Conservation (phyloP, 495 filamentous ascomycete species). For the Friedmanniomyces simplex region DNA sequence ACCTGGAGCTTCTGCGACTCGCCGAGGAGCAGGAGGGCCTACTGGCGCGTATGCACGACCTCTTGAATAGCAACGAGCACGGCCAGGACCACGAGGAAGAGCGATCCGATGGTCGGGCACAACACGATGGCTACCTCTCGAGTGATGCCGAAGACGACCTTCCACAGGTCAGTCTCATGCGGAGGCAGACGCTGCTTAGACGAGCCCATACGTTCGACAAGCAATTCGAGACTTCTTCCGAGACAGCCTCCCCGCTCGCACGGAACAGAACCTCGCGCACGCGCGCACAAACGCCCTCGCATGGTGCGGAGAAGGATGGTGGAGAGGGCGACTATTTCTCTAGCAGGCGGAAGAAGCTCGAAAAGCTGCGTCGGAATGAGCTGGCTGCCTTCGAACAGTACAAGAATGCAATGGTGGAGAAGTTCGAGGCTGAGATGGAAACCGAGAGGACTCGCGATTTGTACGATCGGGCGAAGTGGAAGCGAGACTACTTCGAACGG, state of each 20-base stretch:
- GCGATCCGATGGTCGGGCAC: not conserved
- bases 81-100: not conserved
- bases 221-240: not conserved
- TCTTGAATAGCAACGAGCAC: not conserved
- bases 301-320: not conserved
- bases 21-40: conserved; percentile 11
- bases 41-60: conserved; percentile 5
- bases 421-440: conserved; percentile 17
- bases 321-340: conserved; percentile 8
- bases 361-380: conserved; percentile 16
- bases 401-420: conserved; percentile 13
- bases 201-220: not conserved
- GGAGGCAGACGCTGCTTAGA: conserved; percentile 5
- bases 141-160: conserved; percentile 21
- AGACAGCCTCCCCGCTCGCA: not conserved
- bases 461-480: conserved; percentile 15
- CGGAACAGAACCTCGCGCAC: not conserved
- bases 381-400: conserved; percentile 12
- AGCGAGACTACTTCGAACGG: conserved; percentile 16
- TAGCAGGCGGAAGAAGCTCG: conserved; percentile 11
- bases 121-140: conserved; percentile 12
- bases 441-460: conserved; percentile 4
- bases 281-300: not conserved
- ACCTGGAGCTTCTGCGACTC: conserved; percentile 10
- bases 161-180: conserved; percentile 1